phyloP scores from a whole-genome alignment of 2,329 filamentous ascomycete species.

The Beauveria caledonica region DNA sequence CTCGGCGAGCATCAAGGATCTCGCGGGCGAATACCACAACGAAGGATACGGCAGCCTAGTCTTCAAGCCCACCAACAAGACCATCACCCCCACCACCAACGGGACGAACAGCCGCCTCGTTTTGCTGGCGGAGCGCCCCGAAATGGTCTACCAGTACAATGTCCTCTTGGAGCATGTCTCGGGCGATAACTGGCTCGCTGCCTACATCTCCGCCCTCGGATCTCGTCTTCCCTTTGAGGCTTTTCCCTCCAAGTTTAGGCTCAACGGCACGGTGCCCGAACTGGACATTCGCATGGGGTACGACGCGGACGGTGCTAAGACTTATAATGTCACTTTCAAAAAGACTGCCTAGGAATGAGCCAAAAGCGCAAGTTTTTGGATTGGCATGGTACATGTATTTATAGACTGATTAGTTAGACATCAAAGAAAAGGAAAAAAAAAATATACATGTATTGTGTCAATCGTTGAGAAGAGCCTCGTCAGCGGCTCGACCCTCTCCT shows the following conservation, averaged over 20 bases:
- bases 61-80: not conserved
- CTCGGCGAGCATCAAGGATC: not conserved
- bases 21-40: not conserved
- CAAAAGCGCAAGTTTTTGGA: not conserved
- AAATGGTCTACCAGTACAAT: not conserved
- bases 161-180: not conserved
- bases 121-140: not conserved
- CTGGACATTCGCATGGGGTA: not conserved
- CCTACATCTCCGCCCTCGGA: not conserved
- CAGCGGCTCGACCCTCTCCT: constrained; percentile 7
- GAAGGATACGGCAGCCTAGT: not conserved
- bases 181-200: not conserved
- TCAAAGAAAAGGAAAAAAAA: not conserved
- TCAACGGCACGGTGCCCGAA: not conserved
- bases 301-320: not conserved
- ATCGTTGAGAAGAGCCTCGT: not conserved
- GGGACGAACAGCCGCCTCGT: too few relatives aligned
- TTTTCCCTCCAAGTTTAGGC: not conserved
- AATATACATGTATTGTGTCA: not conserved
- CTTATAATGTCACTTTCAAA: not conserved
- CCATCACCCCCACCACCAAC: too few relatives aligned
- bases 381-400: not conserved
- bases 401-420: not conserved
- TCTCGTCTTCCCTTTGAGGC: not conserved
- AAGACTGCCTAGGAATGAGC: not conserved